These are phyloP conservation scores for Solanum medicagineum DNA, from an alignment of 257 asterid genomes.

Conservation along the genomic window DNA sequence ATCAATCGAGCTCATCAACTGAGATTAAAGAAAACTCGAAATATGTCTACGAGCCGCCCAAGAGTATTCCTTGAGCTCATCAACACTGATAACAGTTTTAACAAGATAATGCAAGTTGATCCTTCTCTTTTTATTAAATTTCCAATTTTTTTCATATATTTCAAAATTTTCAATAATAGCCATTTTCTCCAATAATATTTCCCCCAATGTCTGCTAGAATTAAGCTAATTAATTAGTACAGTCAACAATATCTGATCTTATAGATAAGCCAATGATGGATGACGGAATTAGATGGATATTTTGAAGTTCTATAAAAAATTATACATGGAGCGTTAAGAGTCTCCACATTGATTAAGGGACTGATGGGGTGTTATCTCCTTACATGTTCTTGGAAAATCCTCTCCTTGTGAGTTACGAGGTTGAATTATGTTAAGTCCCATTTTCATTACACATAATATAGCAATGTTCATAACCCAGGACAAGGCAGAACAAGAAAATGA, in stretches of 20 bases:
- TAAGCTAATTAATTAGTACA: not conserved
- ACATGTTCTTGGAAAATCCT: not conserved
- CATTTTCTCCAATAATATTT: too few relatives aligned
- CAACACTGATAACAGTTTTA: too few relatives aligned
- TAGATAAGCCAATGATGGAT: not conserved
- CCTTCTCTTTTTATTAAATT: too few relatives aligned
- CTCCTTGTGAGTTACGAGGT: not conserved
- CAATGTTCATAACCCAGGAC: not conserved
- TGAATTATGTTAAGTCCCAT: not conserved
- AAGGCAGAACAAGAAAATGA: not conserved
- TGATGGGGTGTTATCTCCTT: not conserved
- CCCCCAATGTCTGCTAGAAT: not conserved
- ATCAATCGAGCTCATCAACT: too few relatives aligned
- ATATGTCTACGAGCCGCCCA: too few relatives aligned
- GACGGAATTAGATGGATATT: not conserved
- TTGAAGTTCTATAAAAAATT: not conserved
- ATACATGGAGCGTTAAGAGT: not conserved
- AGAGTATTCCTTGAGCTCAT: too few relatives aligned
- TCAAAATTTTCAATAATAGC: too few relatives aligned
- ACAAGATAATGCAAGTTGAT: too few relatives aligned
- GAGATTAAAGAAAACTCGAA: too few relatives aligned
- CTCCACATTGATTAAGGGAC: not conserved
- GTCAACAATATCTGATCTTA: not conserved
- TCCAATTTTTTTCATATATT: too few relatives aligned
- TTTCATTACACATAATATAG: not conserved